These are phyloP conservation scores for Lablab purpureus DNA, from an alignment of 306 rosid species.

Conservation along the genomic window DNA sequence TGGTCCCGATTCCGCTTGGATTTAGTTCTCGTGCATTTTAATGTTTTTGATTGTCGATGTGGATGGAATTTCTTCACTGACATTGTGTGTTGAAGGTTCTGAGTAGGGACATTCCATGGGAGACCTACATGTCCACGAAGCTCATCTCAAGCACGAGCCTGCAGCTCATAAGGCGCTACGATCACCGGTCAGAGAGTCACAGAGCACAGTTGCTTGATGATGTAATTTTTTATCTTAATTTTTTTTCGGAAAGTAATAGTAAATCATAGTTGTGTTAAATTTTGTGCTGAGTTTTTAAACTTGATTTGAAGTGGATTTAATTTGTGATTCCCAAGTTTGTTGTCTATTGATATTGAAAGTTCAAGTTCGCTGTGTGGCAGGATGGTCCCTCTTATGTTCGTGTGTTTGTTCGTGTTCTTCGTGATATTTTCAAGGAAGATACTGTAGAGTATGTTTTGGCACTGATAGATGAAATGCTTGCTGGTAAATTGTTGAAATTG, in stretches of 20 bases:
- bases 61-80: conserved; percentile 8
- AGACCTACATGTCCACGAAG: conserved; percentile 94
- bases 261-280: not conserved
- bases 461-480: conserved; percentile 85
- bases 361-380: conserved; percentile 56
- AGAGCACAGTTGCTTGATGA: conserved; percentile 92
- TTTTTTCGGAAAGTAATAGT: not conserved
- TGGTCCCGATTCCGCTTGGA: conserved; percentile 4
- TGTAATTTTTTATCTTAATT: conserved; percentile 50
- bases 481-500: conserved; percentile 61
- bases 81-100: conserved; percentile 62
- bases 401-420: conserved; percentile 81
- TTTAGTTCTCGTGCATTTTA: conserved; percentile 1
- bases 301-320: conserved; percentile 23
- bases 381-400: conserved; percentile 95
- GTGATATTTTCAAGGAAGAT: conserved; percentile 90
- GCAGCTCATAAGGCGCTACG: conserved; percentile 94
- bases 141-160: conserved; percentile 90
- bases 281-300: not conserved
- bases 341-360: conserved; percentile 37
- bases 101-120: conserved; percentile 97
- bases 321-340: conserved; percentile 22
- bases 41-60: conserved; percentile 15
- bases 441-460: conserved; percentile 94
- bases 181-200: conserved; percentile 79